A percentile compares a stretch with the other conserved stretches of the same genome.
These are phyloP conservation scores for Fusarium tjaetaba DNA, from an alignment of 2,329 filamentous ascomycete genomes.

Conservation along the genomic window DNA sequence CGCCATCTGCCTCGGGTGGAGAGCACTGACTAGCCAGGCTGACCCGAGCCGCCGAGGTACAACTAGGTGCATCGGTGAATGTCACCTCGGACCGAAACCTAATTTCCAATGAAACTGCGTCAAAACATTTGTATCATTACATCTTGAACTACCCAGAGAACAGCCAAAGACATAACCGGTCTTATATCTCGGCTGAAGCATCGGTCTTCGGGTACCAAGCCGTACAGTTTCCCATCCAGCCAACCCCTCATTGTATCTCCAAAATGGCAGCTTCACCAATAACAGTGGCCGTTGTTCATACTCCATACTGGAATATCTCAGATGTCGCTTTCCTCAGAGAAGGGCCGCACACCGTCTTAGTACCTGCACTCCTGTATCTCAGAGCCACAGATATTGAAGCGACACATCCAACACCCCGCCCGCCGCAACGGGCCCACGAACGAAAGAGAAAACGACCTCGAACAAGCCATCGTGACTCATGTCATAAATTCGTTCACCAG, in stretches of 20 bases:
- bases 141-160: too few relatives aligned
- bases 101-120: neutral
- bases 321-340: neutral
- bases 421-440: accelerated
- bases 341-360: accelerated
- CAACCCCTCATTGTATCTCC: neutral
- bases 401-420: accelerated
- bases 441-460: neutral
- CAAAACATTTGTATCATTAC: neutral
- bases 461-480: accelerated
- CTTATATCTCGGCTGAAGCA: neutral
- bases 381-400: neutral
- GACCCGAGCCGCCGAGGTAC: neutral
- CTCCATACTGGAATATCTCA: neutral
- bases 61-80: neutral
- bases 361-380: neutral
- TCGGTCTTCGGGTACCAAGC: neutral
- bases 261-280: neutral
- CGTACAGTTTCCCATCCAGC: neutral
- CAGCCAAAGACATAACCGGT: neutral
- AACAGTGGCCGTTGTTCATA: neutral
- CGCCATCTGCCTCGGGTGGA: neutral
- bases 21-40: neutral
- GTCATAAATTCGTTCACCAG: accelerated
- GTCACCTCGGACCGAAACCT: neutral